Evolutionary conservation across 768 basidiomycete species (phyloP).

Genomic region (Punctularia strigosozonata): DNA sequence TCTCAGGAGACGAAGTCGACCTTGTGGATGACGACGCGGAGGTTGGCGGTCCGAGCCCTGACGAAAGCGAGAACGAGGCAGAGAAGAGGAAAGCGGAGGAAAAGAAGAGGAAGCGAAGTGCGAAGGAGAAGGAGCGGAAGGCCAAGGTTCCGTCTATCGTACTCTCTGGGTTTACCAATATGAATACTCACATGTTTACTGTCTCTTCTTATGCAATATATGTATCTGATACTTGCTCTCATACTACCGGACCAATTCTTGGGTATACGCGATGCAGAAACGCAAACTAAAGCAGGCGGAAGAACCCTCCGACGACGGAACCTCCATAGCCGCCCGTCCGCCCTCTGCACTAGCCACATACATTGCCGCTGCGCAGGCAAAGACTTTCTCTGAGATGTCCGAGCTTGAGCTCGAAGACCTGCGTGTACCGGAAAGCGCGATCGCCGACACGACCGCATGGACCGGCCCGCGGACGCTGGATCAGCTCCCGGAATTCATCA

Average conservation of each 20-base stretch:
- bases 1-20: constrained; percentile 45
- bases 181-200: not conserved
- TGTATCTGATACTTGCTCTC: not conserved
- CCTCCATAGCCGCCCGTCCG: constrained; percentile 44
- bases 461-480: constrained; percentile 61
- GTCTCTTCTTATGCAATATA: not conserved
- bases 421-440: constrained; percentile 64
- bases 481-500: constrained; percentile 63
- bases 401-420: constrained; percentile 73
- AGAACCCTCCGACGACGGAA: constrained; percentile 23
- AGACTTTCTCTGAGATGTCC: constrained; percentile 57
- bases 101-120: constrained; percentile 65
- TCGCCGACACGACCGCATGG: constrained; percentile 70
- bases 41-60: constrained; percentile 28
- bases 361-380: constrained; percentile 53
- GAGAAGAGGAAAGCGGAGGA: constrained; percentile 13
- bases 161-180: not conserved
- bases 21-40: constrained; percentile 20
- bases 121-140: constrained; percentile 64
- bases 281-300: constrained; percentile 42
- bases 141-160: constrained; percentile 34
- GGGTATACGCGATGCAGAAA: constrained; percentile 32
- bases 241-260: not conserved
- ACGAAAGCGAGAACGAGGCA: constrained; percentile 24
- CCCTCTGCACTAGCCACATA: constrained; percentile 50